Evolutionary conservation across 169 alveolate species (phyloP).

Genomic region (Plasmodium vinckei): DNA sequence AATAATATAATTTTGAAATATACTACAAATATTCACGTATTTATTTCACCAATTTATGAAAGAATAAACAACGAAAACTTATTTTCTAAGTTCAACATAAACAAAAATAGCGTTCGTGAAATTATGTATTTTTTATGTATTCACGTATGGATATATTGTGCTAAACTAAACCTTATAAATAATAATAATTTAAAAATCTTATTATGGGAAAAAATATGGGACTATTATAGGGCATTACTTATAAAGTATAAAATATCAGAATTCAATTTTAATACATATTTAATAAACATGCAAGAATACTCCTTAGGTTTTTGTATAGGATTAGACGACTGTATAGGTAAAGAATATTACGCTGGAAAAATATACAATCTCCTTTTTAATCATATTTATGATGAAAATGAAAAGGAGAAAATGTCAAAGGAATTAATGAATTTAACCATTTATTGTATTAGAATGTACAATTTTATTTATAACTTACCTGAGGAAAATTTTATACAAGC

Average conservation of each 20-base stretch:
- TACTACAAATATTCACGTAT: slow-evolving; percentile 35
- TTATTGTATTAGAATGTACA: slow-evolving; percentile 67
- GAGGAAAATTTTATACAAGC: slow-evolving; percentile 59
- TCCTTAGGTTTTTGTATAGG: slow-evolving; percentile 74
- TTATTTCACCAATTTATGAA: slow-evolving; percentile 73
- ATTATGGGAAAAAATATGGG: slow-evolving; percentile 75
- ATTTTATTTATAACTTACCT: slow-evolving; percentile 43
- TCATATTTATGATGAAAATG: slow-evolving; percentile 59
- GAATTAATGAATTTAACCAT: slow-evolving; percentile 52
- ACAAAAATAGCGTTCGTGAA: slow-evolving; percentile 54
- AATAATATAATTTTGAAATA: slow-evolving; percentile 34
- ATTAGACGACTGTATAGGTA: slow-evolving; percentile 57
- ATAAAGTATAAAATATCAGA: slow-evolving; percentile 66
- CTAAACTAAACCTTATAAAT: slow-evolving; percentile 50
- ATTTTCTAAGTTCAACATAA: slow-evolving; percentile 34
- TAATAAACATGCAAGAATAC: slow-evolving; percentile 69
- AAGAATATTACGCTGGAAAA: slow-evolving; percentile 62
- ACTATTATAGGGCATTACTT: slow-evolving; percentile 70
- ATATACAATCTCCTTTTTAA: slow-evolving; percentile 46
- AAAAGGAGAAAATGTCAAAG: slow-evolving; percentile 38
- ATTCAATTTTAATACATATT: slow-evolving; percentile 54
- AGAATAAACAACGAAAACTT: slow-evolving; percentile 52
- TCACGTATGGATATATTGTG: slow-evolving; percentile 76
- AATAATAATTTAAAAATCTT: slow-evolving; percentile 39
- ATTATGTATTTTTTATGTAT: slow-evolving; percentile 64